phyloP scores from a whole-genome alignment of 2,329 filamentous ascomycete genomes.

The Talaromyces sp. region DNA sequence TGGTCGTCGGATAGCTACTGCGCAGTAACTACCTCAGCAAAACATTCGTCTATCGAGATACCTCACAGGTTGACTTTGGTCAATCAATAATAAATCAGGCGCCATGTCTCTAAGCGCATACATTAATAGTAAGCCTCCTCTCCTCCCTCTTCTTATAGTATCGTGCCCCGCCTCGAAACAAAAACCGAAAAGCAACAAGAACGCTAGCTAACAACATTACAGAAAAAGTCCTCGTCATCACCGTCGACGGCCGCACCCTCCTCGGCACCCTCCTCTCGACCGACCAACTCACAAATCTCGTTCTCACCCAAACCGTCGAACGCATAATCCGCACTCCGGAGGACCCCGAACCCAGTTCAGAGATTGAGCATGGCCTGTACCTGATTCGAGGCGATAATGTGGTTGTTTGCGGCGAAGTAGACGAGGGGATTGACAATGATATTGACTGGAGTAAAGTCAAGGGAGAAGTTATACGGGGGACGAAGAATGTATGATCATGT shows the following conservation, averaged over 20 bases:
- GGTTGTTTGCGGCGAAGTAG: conserved; percentile 81
- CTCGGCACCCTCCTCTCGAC: conserved; percentile 79
- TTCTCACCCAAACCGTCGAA: conserved; percentile 78
- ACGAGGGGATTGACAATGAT: conserved; percentile 81
- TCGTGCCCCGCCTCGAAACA: not conserved
- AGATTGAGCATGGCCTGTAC: conserved; percentile 83
- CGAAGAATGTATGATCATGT: conserved; percentile 64
- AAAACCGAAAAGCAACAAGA: not conserved
- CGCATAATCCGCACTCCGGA: conserved; percentile 84
- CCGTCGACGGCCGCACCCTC: conserved; percentile 83
- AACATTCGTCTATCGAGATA: not conserved
- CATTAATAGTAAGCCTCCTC: conserved; percentile 49
- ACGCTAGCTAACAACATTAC: conserved; percentile 35
- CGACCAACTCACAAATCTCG: conserved; percentile 90
- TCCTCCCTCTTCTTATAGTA: not conserved
- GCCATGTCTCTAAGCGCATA: conserved; percentile 54
- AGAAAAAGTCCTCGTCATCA: conserved; percentile 88
- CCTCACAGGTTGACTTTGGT: not conserved
- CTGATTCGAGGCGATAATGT: conserved; percentile 94
- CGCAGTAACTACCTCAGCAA: not conserved
- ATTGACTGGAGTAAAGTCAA: conserved; percentile 93
- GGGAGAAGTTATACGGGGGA: conserved; percentile 76
- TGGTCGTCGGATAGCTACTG: not conserved
- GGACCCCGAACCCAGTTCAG: conserved; percentile 73
- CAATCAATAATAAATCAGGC: conserved; percentile 9